These are phyloP conservation scores for Podaxis pistillaris DNA, from an alignment of 768 basidiomycete species.

Conservation along the genomic window DNA sequence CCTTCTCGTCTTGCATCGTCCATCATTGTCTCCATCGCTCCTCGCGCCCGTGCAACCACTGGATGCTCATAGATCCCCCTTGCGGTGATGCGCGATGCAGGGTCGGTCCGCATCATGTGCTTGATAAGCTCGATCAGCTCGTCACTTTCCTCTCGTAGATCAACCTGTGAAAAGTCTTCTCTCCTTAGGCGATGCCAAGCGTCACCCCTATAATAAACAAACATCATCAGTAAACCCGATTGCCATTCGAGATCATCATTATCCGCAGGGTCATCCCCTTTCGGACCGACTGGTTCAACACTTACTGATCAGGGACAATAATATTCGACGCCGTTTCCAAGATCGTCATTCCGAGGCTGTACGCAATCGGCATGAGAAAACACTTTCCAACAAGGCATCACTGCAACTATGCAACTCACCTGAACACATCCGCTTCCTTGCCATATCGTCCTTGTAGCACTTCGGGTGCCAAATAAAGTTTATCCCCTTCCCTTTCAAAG, in stretches of 20 bases:
- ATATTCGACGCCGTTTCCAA: slow-evolving; percentile 96
- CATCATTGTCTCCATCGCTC: slow-evolving; percentile 56
- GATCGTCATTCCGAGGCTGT: slow-evolving; percentile 92
- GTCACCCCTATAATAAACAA: slow-evolving; percentile 62
- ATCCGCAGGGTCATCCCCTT: slow-evolving; percentile 13
- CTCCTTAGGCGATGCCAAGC: slow-evolving; percentile 91
- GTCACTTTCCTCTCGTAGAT: slow-evolving; percentile 60
- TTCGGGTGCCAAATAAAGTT: slow-evolving; percentile 95
- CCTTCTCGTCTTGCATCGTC: slow-evolving; percentile 32
- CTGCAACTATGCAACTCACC: slow-evolving; percentile 55
- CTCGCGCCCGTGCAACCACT: slow-evolving; percentile 62
- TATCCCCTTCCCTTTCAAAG: slow-evolving; percentile 96
- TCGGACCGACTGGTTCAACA: slow-evolving; percentile 22
- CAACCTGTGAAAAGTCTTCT: slow-evolving; percentile 88
- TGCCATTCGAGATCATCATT: slow-evolving; percentile 13
- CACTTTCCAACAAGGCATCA: slow-evolving; percentile 21
- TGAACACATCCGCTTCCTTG: slow-evolving; percentile 95
- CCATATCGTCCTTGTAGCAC: slow-evolving; percentile 90
- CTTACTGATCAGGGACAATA: slow-evolving; percentile 94
- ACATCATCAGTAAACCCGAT: slow-evolving; percentile 27
- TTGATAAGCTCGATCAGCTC: slow-evolving; percentile 68
- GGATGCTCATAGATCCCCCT: slow-evolving; percentile 58
- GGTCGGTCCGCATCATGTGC: slow-evolving; percentile 77
- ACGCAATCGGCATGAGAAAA: slow-evolving; percentile 40
- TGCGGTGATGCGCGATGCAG: slow-evolving; percentile 55